Percentiles rank a stretch among this genome's conserved stretches.
phyloP scores from a whole-genome alignment of 2,329 filamentous ascomycete genomes.

The Plenodomus biglobosus region DNA sequence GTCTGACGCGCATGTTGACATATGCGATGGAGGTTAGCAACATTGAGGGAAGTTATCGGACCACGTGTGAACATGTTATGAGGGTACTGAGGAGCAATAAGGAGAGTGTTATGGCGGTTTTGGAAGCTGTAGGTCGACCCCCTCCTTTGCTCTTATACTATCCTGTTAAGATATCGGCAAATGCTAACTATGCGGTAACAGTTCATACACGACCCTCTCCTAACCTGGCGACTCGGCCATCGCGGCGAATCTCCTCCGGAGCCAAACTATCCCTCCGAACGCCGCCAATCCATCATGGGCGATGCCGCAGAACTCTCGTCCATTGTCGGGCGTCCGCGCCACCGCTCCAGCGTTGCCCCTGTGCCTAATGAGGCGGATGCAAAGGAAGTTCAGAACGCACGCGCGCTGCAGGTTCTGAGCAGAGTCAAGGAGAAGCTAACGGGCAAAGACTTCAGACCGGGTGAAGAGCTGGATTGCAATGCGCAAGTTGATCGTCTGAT shows the following conservation, averaged over 20 bases:
- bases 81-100: conserved; percentile 94
- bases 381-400: conserved; percentile 84
- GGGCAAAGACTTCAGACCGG: conserved; percentile 83
- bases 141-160: not conserved
- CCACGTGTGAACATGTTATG: conserved; percentile 98
- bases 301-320: conserved; percentile 27
- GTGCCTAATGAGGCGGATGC: conserved; percentile 48
- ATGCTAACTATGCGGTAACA: conserved; percentile 6
- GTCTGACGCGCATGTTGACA: conserved; percentile 96
- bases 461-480: conserved; percentile 76
- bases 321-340: conserved; percentile 36
- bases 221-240: conserved; percentile 85
- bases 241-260: conserved; percentile 60
- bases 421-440: conserved; percentile 95
- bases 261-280: conserved; percentile 62
- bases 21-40: conserved; percentile 99
- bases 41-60: conserved; percentile 97
- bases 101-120: conserved; percentile 95
- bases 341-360: conserved; percentile 38
- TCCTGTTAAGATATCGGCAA: not conserved
- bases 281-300: conserved; percentile 61
- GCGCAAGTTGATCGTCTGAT: conserved; percentile 94
- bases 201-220: conserved; percentile 99
- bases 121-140: conserved; percentile 79
- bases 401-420: conserved; percentile 86